Percentiles rank a stretch among this genome's conserved stretches.
Evolutionary conservation across 768 basidiomycete species (phyloP).

Genomic region (Calocybe indica): DNA sequence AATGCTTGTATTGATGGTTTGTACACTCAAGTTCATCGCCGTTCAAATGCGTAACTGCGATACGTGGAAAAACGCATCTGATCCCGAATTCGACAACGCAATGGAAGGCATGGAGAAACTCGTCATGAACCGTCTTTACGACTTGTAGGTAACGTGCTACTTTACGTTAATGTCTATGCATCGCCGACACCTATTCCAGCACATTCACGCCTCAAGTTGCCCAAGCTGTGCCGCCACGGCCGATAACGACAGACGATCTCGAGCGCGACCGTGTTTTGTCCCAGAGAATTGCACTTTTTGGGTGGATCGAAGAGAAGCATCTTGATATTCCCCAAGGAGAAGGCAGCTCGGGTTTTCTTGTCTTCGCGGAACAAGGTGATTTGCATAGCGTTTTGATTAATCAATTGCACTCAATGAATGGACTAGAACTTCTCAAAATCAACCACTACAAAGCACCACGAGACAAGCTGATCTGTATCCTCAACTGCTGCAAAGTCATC

Average conservation of each 20-base stretch:
- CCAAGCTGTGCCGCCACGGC: constrained; percentile 58
- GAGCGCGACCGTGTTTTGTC: constrained; percentile 88
- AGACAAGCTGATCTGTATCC: constrained; percentile 95
- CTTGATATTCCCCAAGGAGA: constrained; percentile 83
- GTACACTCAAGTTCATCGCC: constrained; percentile 68
- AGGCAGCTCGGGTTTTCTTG: constrained; percentile 72
- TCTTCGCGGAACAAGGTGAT: constrained; percentile 84
- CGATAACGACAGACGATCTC: constrained; percentile 91
- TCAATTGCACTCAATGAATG: no score
- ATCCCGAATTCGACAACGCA: constrained; percentile 90
- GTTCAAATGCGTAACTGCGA: constrained; percentile 82
- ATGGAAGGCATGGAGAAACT: constrained; percentile 99
- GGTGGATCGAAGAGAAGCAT: constrained; percentile 85
- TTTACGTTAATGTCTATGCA: constrained; percentile 2
- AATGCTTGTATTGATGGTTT: background rate
- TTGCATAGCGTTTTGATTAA: background rate
- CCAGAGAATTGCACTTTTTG: constrained; percentile 87
- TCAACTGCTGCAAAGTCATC: constrained; percentile 99
- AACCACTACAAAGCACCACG: constrained; percentile 99
- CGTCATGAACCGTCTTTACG: constrained; percentile 97
- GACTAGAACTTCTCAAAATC: constrained; percentile 84
- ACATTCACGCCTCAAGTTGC: constrained; percentile 89
- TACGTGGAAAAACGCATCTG: constrained; percentile 72
- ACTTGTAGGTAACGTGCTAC: constrained; percentile 59
- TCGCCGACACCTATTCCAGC: constrained; percentile 32